Evolutionary conservation across 768 basidiomycete genomes (phyloP).

Genomic region (Naematelia encephala): DNA sequence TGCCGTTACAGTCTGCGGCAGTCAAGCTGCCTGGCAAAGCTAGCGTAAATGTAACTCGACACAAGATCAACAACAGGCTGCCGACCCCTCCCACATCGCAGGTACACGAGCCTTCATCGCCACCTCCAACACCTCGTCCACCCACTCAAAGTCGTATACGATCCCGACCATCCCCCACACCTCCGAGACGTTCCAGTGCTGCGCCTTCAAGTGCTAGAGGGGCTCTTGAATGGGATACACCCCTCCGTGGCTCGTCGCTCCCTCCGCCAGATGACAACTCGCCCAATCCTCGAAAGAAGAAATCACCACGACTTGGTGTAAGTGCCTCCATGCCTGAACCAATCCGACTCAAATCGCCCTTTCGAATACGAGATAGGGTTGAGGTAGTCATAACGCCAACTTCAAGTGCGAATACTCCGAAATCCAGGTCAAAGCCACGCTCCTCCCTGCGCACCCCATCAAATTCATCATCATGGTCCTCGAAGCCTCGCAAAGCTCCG

Average conservation of each 20-base stretch:
- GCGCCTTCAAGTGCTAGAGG: not conserved
- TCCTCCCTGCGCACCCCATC: not conserved
- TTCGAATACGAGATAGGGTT: not conserved
- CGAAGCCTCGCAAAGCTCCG: not conserved
- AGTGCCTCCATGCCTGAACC: not conserved
- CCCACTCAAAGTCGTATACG: constrained; percentile 9
- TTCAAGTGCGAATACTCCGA: not conserved
- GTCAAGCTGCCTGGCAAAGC: not conserved
- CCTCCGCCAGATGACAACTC: constrained; percentile 10
- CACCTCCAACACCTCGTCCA: not conserved
- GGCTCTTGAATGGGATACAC: constrained; percentile 1
- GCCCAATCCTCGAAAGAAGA: constrained; percentile 24
- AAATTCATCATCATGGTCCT: not conserved
- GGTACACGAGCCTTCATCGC: not conserved
- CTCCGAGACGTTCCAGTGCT: constrained; percentile 9
- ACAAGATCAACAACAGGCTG: constrained; percentile 2
- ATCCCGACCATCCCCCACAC: constrained; percentile 18
- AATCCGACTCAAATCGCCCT: constrained; percentile 2
- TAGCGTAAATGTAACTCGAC: not conserved
- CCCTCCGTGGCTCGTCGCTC: not conserved
- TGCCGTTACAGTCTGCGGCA: not conserved
- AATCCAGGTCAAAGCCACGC: not conserved
- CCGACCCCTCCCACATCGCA: constrained; percentile 25
- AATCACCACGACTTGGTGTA: constrained; percentile 12
- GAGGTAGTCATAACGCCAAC: constrained; percentile 6